These are phyloP conservation scores for Boletus speciosus DNA, from an alignment of 768 basidiomycete genomes.

Conservation along the genomic window DNA sequence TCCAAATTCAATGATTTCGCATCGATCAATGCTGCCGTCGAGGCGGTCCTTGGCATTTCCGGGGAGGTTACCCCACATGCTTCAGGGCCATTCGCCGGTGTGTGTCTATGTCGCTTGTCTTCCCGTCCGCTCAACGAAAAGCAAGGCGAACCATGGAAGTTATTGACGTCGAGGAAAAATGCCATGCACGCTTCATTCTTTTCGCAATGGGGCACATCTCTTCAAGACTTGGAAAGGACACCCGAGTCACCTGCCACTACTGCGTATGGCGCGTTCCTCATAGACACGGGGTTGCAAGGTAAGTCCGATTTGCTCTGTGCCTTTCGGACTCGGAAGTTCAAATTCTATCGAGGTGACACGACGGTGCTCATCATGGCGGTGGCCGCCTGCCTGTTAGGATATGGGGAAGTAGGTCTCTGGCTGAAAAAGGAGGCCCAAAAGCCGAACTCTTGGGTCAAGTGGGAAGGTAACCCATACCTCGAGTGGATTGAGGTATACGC, in stretches of 20 bases:
- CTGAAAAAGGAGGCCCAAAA: conserved; percentile 1
- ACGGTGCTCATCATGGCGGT: background rate
- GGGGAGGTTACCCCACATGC: background rate
- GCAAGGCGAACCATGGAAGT: background rate
- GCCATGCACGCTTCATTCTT: background rate
- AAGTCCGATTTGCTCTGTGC: background rate
- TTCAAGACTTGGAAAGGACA: background rate
- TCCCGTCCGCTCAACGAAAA: background rate
- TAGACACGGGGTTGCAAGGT: conserved; percentile 4
- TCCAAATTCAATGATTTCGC: background rate
- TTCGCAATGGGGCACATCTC: background rate
- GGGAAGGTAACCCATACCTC: conserved; percentile 3
- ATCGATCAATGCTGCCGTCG: background rate
- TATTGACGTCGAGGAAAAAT: background rate
- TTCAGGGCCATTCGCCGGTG: background rate
- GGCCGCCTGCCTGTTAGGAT: conserved; percentile 2
- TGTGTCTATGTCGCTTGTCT: background rate
- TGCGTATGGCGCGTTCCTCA: conserved; percentile 4
- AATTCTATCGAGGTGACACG: background rate
- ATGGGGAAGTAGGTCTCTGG: conserved; percentile 1
- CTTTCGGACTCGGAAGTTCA: background rate
- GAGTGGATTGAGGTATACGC: background rate
- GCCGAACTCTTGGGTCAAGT: conserved; percentile 1
- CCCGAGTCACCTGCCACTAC: conserved; percentile 2
- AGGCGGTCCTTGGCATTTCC: background rate